phyloP scores from a whole-genome alignment of 2,329 filamentous ascomycete species.

The Pezicula carpinea region DNA sequence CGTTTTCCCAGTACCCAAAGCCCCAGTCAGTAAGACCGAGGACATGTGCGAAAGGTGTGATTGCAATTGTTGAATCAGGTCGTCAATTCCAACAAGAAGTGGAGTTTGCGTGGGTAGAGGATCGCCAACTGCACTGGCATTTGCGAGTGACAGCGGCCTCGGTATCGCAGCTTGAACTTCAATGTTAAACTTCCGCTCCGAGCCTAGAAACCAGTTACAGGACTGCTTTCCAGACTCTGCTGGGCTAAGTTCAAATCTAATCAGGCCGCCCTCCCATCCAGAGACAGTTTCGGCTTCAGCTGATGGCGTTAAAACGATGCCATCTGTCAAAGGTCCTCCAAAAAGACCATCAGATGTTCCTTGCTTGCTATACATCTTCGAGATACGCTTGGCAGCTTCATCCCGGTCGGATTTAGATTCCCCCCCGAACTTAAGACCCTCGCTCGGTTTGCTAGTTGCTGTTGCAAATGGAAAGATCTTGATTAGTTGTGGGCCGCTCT shows the following conservation, averaged over 20 bases:
- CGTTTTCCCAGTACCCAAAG: slow-evolving; percentile 86
- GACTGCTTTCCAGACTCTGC: slow-evolving; percentile 42
- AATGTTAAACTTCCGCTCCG: slow-evolving; percentile 68
- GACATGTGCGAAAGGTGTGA: slow-evolving; percentile 79
- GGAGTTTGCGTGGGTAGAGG: slow-evolving; percentile 49
- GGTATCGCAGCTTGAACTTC: slow-evolving; percentile 73
- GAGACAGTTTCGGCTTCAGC: slow-evolving; percentile 46
- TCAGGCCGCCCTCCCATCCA: slow-evolving; percentile 77
- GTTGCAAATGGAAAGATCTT: slow-evolving; percentile 78
- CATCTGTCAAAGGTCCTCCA: slow-evolving; percentile 83
- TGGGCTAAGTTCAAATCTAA: slow-evolving; percentile 67
- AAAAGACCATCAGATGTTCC: slow-evolving; percentile 59
- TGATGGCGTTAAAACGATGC: slow-evolving; percentile 64
- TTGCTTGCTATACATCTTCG: slow-evolving; percentile 61
- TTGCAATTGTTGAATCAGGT: slow-evolving; percentile 65
- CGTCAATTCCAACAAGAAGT: slow-evolving; percentile 77
- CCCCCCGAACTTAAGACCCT: slow-evolving; percentile 79
- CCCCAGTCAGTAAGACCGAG: slow-evolving; percentile 84
- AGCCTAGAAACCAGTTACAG: slow-evolving; percentile 68
- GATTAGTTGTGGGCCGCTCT: slow-evolving; percentile 48
- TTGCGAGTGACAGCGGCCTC: slow-evolving; percentile 52
- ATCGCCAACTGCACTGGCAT: slow-evolving; percentile 45
- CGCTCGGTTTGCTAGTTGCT: slow-evolving; percentile 47
- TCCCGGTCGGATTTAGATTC: slow-evolving; percentile 81
- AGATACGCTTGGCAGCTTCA: slow-evolving; percentile 67